Conservation (phyloP, 2,329 filamentous ascomycete genomes). For the Calonectria fujianensis region DNA sequence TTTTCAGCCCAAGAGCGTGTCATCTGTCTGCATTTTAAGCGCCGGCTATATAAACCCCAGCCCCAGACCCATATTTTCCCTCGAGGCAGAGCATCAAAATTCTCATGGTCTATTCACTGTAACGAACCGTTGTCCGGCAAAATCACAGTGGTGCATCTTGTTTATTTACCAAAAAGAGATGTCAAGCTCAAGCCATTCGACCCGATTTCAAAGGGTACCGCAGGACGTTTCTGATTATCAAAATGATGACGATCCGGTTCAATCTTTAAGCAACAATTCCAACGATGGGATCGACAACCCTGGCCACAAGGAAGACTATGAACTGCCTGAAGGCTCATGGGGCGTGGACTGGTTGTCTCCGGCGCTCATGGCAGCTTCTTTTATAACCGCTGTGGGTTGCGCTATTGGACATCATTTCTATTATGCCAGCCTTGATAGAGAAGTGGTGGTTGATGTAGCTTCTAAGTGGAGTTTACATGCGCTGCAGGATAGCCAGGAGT, state of each 20-base stretch:
- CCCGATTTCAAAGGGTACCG: constrained; percentile 12
- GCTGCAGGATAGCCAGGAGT: neutral
- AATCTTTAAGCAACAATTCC: neutral
- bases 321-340: neutral
- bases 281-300: neutral
- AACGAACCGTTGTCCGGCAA: too few relatives aligned
- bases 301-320: neutral
- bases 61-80: too few relatives aligned
- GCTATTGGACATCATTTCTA: constrained; percentile 8
- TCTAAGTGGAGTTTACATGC: neutral
- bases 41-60: too few relatives aligned
- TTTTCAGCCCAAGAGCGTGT: too few relatives aligned
- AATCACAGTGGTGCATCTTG: too few relatives aligned
- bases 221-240: neutral
- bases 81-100: too few relatives aligned
- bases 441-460: neutral
- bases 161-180: neutral
- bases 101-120: too few relatives aligned
- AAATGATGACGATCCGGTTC: neutral
- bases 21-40: too few relatives aligned
- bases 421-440: neutral
- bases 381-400: neutral
- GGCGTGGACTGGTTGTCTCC: neutral
- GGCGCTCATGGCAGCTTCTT: neutral
- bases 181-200: neutral